Percentiles rank a stretch among this genome's conserved stretches.
Conservation (phyloP, 495 filamentous ascomycete genomes). For the Aspergillus ellipticus region DNA sequence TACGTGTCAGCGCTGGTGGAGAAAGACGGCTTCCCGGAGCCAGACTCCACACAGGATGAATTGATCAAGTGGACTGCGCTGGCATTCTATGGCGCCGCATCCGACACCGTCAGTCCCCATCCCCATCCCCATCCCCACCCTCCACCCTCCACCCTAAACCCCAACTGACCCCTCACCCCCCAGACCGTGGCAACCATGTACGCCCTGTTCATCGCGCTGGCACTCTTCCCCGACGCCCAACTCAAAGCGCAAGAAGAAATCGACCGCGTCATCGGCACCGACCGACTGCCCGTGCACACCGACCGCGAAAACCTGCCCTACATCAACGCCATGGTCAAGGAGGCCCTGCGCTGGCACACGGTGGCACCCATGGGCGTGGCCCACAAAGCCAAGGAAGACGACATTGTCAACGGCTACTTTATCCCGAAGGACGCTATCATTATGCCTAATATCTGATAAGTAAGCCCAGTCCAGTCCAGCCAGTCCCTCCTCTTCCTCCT, state of each 20-base stretch:
- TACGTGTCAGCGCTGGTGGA: conserved; percentile 31
- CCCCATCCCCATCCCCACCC: no score
- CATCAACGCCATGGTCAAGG: background rate
- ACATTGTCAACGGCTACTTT: background rate
- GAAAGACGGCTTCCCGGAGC: conserved; percentile 8
- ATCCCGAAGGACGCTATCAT: background rate
- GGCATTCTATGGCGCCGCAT: conserved; percentile 48
- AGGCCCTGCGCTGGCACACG: background rate
- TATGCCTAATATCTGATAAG: background rate
- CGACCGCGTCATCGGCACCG: background rate
- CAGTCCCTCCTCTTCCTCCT: no score
- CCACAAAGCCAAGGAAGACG: background rate
- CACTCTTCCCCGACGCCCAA: conserved; percentile 38
- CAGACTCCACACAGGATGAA: conserved; percentile 15
- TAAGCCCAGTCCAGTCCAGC: background rate
- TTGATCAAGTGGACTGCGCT: conserved; percentile 37
- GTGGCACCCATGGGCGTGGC: background rate
- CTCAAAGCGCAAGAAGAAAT: conserved; percentile 18
- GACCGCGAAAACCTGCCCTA: conserved; percentile 1
- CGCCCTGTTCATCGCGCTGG: conserved; percentile 36
- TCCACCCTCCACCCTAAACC: no score
- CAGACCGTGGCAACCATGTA: conserved; percentile 30
- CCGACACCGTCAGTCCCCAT: conserved; percentile 44
- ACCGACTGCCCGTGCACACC: background rate
- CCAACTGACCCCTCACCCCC: no score